Evolutionary conservation across 2,329 filamentous ascomycete species (phyloP).

Genomic region (Fusarium nelsonii): DNA sequence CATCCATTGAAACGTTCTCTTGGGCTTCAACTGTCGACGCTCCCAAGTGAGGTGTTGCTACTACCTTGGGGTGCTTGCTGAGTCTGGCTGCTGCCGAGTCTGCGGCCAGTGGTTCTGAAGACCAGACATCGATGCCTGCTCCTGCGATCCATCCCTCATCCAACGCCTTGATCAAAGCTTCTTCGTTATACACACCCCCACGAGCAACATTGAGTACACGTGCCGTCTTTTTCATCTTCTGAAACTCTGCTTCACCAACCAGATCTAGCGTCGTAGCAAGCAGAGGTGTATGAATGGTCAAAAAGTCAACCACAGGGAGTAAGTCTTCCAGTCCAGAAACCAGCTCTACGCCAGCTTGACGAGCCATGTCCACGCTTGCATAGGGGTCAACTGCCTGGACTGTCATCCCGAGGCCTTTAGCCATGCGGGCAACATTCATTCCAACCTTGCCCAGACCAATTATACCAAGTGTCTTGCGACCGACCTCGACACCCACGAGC

Average conservation of each 20-base stretch:
- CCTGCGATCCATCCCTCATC: conserved; percentile 79
- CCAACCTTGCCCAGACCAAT: conserved; percentile 88
- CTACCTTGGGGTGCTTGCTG: conserved; percentile 76
- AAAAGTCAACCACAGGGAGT: conserved; percentile 76
- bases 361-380: conserved; percentile 78
- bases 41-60: conserved; percentile 83
- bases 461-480: conserved; percentile 80
- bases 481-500: conserved; percentile 82
- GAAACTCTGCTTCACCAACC: conserved; percentile 74
- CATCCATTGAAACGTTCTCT: conserved; percentile 85
- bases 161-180: conserved; percentile 76
- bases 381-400: conserved; percentile 83
- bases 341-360: conserved; percentile 74
- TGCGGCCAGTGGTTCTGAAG: conserved; percentile 73
- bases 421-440: conserved; percentile 82
- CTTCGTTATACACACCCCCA: conserved; percentile 84
- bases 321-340: conserved; percentile 69
- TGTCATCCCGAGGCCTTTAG: conserved; percentile 81
- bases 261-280: conserved; percentile 82
- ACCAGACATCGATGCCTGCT: conserved; percentile 85
- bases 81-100: conserved; percentile 71
- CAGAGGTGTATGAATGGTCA: conserved; percentile 85
- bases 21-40: conserved; percentile 86
- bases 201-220: conserved; percentile 83
- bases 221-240: conserved; percentile 78